Evolutionary conservation across 495 filamentous ascomycete species (phyloP).

Genomic region (Thermochaetoides thermophila): DNA sequence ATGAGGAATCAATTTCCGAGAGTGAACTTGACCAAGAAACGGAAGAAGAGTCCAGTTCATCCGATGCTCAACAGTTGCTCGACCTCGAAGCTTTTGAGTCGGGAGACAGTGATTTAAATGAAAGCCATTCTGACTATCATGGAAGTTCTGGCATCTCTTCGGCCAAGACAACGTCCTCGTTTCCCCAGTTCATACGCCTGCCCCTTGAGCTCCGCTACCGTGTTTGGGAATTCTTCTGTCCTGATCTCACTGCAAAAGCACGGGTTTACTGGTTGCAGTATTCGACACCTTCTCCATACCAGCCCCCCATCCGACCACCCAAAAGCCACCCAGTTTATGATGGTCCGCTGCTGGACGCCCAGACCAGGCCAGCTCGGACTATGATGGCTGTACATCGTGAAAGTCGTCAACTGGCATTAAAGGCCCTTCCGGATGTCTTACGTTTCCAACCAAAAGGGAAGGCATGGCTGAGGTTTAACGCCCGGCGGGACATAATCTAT

Average conservation of each 20-base stretch:
- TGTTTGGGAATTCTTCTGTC: constrained; percentile 28
- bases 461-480: constrained; percentile 17
- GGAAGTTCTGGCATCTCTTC: not conserved
- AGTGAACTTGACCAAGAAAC: constrained; percentile 3
- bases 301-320: not conserved
- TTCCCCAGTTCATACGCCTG: constrained; percentile 24
- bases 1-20: constrained; percentile 4
- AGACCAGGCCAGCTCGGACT: constrained; percentile 17
- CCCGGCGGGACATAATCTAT: constrained; percentile 18
- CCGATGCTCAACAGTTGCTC: constrained; percentile 1
- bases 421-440: constrained; percentile 20
- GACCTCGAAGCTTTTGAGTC: constrained; percentile 6
- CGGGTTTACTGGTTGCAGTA: constrained; percentile 16
- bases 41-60: not conserved
- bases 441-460: constrained; percentile 2
- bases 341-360: constrained; percentile 7
- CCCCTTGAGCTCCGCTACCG: constrained; percentile 25
- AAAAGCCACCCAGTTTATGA: constrained; percentile 5
- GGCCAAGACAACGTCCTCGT: constrained; percentile 11
- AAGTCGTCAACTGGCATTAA: constrained; percentile 20
- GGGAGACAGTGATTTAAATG: constrained; percentile 3
- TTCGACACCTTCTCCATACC: not conserved
- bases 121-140: constrained; percentile 1
- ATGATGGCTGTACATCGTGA: constrained; percentile 20
- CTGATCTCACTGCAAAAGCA: constrained; percentile 15